Base-by-base conservation (phyloP, 2,329 filamentous ascomycete genomes). In the Tympanopsis confertula region DNA sequence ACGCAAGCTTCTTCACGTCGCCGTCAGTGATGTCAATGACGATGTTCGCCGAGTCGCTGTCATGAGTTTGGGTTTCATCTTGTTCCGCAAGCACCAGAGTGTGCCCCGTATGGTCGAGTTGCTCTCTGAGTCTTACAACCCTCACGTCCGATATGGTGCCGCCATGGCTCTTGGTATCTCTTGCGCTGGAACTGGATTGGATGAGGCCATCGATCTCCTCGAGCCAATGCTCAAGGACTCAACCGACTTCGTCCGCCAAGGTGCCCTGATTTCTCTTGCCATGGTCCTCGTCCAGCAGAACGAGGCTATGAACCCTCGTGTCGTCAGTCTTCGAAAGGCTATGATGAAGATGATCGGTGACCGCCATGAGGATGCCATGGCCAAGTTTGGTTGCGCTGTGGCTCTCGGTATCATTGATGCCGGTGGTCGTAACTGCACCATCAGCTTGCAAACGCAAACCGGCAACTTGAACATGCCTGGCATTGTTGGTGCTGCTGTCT, bases 201-300 rank as follows among this genome's bases (percentile, higher is more conserved):
- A 94, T 44, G 91, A 98, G 62, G 91, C 93, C 17, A 91, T 96
- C 44, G 91, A 98, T 52, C 71, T 98, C 14, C 72, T 98, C 4
- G 91, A 98, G 66, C 91, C 91, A 14, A 98, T 98, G 91, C 88
- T 95, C 68, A 98, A 96, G 69, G 91, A 98, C 50, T 93, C 91
- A 5, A 94, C 88, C 41, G 91, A 98, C 64, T 98, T 98, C 56
- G 91, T 98, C 38, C 82, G 93, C 48, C 91, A 98, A 61, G 91
- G 93, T 55, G 89, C 91, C 29, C 69, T 96, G 45, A 96, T 98
- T 50, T 78, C 91, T 3, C 71, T 96, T 41, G 78, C 91, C 42
- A 98, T 98, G 91, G 94, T 98, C 50, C 81, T 98, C 72, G 85
- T 95, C n/a, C 91, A 98, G 63, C 91, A 96, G 58, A 98, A 96